Base-by-base conservation (phyloP, 169 alveolate species). In the Plasmodium relictum region DNA sequence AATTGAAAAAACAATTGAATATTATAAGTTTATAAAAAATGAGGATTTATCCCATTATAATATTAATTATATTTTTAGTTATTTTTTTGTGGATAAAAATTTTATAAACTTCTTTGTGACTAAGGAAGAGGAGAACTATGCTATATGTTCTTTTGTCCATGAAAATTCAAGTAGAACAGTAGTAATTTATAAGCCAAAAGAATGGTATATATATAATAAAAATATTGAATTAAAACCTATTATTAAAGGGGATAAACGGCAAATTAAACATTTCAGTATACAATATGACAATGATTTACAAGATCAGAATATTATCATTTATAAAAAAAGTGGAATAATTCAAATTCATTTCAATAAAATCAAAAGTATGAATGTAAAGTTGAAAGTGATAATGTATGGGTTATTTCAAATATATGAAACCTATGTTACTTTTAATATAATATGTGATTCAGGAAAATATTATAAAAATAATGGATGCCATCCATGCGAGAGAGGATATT, bases 61-160 rank as follows among this genome's bases (percentile, higher is more conserved):
- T 96, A 87, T 74, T 91, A 88, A 88, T 96, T 98, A 66, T 96
- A 92, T 58, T 83, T 92, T 41, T 92, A 69, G 50, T 68, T 92
- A 52, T 72, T 44, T 14, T 44, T 74, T 73, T 66, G n/a, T 6
- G 5, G 42, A 78, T 39, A 41, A 16, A n/a, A 78, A 50, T 69
- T 89, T 58, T 89, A 78, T 76, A 50, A 66, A 69, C 22, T 70
- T 62, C 12, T 14, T 63, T 65, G 52, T 89, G 10, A 31, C 14
- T 10, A 78, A 54, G 72, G 73, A 22, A 37, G 56, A 59, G n/a
- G 41, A 41, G 18, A 16, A 41, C 12, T 12, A 45, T 44, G 74
- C 74, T 4, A 12, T 74, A 8, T 41, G 18, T 22, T 16, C 86
- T 9, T 89, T 74, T 73, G 73, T 73, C 26, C 90, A 78, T 89